Evolutionary conservation across 139 green algal genomes (phyloP), one percentile per base, ranked within the genome.

Genomic region (Asterochloris erici): DNA sequence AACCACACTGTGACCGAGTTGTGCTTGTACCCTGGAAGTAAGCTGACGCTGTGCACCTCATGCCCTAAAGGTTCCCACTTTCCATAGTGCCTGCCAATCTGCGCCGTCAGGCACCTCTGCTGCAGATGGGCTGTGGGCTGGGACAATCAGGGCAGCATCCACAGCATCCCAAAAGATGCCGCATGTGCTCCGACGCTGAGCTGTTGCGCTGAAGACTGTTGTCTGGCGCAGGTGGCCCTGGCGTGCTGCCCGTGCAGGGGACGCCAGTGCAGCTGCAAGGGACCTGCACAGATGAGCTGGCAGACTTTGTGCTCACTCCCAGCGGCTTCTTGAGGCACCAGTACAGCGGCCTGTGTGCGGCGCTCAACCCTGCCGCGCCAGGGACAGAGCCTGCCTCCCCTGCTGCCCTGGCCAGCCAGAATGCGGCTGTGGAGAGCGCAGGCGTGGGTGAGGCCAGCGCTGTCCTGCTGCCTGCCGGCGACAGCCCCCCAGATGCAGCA

Each of bases 261-360:
- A 70, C 24, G 69, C 60, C 76, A 68, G 76, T 80, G 60, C 68
- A 24, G 19, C 76, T 80, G 11, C 68, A 21, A 61, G 47, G 54
- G 60, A 80, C 24, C 23, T 80, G 76, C 26, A 27, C 60, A 70
- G 76, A 80, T 61, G 14, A 61, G 19, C 60, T 80, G 13, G 76
- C 76, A 60, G 76, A 80, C 24, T 80, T 80, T 69, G 60, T n/a
- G 19, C 60, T 80, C 12, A 27, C 60, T n/a, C 23, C 24, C 21
- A 62, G 68, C 26, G 61, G 23, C 24, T 47, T 70, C 10, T 54
- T 80, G 76, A 61, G 76, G 9, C 76, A 80, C 12, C 76, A 80
- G 24, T 80, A 80, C 76, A 80, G 76, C 13, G 76, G 76, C 14
- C 60, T 80, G 21, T 80, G 76, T 80, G 76, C 68, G 24, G 76